Conservation (phyloP, 2,329 filamentous ascomycete genomes). For the Aspergillus transmontanensis region DNA sequence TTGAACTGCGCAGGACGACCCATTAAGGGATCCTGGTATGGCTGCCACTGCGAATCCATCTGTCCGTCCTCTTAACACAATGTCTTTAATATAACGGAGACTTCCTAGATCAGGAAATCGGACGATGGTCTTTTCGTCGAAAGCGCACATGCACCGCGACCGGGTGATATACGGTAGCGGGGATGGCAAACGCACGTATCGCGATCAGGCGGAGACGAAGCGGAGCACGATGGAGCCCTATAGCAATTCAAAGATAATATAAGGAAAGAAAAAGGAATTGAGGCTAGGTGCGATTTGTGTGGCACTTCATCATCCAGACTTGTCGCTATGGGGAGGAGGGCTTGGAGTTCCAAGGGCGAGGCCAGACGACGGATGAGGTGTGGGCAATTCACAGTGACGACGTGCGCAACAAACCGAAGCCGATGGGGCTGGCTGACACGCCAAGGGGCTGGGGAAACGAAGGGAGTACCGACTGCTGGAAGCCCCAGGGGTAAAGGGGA, state of each 20-base stretch:
- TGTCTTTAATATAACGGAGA: conserved; percentile 10
- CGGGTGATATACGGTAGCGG: conserved; percentile 31
- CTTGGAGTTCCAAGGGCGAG: conserved; percentile 11
- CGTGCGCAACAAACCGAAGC: conserved; percentile 17
- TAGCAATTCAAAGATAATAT: conserved; percentile 21
- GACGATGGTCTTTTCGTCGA: conserved; percentile 25
- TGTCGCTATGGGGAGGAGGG: conserved; percentile 17
- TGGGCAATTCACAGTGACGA: conserved; percentile 24
- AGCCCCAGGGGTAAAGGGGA: conserved; percentile 17
- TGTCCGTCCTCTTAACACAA: conserved; percentile 22
- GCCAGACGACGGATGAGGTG: conserved; percentile 7
- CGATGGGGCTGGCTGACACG: conserved; percentile 20
- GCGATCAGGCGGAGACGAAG: conserved; percentile 27
- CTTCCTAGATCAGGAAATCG: conserved; percentile 14
- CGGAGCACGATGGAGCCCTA: conserved; percentile 15
- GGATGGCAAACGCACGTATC: conserved; percentile 32
- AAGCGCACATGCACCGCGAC: conserved; percentile 34
- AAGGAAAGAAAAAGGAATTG: conserved; percentile 23
- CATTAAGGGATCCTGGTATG: conserved; percentile 64
- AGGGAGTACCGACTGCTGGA: conserved; percentile 20
- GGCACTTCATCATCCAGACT: conserved; percentile 29
- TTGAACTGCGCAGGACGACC: conserved; percentile 67
- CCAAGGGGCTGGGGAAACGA: conserved; percentile 16
- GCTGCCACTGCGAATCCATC: conserved; percentile 67
- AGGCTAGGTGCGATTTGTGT: conserved; percentile 21